A percentile compares a stretch with the other conserved stretches of the same genome.
phyloP scores from a whole-genome alignment of 2,329 filamentous ascomycete genomes.

The Ascochyta rabiei region DNA sequence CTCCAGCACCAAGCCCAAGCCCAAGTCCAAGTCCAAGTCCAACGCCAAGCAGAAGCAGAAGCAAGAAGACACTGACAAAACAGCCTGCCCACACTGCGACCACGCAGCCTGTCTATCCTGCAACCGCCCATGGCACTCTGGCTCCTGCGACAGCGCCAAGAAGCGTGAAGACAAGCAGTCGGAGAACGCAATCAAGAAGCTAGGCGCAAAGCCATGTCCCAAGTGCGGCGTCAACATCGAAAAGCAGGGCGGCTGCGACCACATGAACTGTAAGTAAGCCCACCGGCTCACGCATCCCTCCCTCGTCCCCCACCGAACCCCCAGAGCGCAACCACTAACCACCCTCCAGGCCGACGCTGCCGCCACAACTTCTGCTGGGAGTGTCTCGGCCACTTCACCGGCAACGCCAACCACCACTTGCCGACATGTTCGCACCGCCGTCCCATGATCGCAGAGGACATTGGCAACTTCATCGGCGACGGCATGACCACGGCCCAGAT shows the following conservation, averaged over 20 bases:
- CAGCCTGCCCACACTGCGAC: constrained; percentile 34
- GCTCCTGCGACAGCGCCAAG: constrained; percentile 24
- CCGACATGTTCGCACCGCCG: constrained; percentile 15
- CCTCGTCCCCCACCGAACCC: background rate
- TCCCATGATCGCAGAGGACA: constrained; percentile 20
- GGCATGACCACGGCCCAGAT: constrained; percentile 12
- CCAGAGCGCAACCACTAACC: background rate
- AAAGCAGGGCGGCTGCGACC: constrained; percentile 36
- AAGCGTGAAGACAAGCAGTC: constrained; percentile 25
- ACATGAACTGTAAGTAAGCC: constrained; percentile 37
- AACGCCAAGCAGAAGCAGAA: background rate
- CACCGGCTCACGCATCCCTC: too few species aligned
- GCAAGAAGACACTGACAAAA: constrained; percentile 1
- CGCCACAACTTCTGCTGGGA: constrained; percentile 32
- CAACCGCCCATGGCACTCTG: constrained; percentile 26
- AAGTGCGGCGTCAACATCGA: constrained; percentile 33
- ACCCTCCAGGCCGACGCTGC: constrained; percentile 16
- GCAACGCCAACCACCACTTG: constrained; percentile 4
- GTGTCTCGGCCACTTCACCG: constrained; percentile 21
- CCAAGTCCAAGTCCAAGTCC: background rate
- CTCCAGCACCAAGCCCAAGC: background rate
- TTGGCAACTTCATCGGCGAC: constrained; percentile 16
- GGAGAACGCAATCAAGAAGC: constrained; percentile 17
- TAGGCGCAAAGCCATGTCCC: constrained; percentile 38
- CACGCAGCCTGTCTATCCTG: constrained; percentile 28